Percentiles rank a stretch among this genome's conserved stretches.
Evolutionary conservation across 2,329 filamentous ascomycete species (phyloP).

Genomic region (Trichoderma simmonsii): DNA sequence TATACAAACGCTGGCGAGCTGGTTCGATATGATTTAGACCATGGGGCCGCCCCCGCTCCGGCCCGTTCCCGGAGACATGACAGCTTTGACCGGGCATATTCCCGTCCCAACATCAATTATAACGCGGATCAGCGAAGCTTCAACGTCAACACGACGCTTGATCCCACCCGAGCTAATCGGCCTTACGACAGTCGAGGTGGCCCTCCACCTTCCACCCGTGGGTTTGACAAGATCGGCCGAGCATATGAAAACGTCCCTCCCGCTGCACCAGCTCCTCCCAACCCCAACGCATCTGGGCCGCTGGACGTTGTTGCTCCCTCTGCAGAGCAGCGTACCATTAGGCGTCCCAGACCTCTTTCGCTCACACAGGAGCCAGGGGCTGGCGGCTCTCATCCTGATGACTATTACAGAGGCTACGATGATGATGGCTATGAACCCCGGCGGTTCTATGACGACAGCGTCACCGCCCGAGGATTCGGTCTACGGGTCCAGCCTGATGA

Average conservation of each 20-base stretch:
- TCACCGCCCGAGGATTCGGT: constrained; percentile 50
- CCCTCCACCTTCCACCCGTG: constrained; percentile 67
- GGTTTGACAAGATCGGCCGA: constrained; percentile 66
- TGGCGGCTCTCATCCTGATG: constrained; percentile 44
- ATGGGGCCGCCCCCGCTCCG: constrained; percentile 46
- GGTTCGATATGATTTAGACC: constrained; percentile 59
- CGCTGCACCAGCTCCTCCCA: constrained; percentile 39
- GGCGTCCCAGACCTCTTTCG: constrained; percentile 46
- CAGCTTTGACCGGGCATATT: constrained; percentile 54
- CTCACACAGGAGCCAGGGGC: constrained; percentile 51
- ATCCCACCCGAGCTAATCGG: constrained; percentile 40
- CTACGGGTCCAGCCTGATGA: constrained; percentile 42
- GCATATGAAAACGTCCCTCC: constrained; percentile 43
- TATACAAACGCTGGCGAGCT: constrained; percentile 63
- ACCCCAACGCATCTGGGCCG: constrained; percentile 28
- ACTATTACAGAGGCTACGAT: constrained; percentile 48
- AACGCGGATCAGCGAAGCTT: constrained; percentile 45
- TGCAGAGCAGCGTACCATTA: constrained; percentile 24
- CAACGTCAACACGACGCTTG: constrained; percentile 45
- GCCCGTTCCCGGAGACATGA: constrained; percentile 40
- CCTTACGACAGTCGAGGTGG: constrained; percentile 43
- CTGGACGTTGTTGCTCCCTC: constrained; percentile 19
- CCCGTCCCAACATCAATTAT: constrained; percentile 54
- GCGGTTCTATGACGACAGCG: constrained; percentile 46
- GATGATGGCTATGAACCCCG: constrained; percentile 40